Percentiles rank a stretch among this genome's conserved stretches.
phyloP scores from a whole-genome alignment of 2,329 filamentous ascomycete genomes.

The Botryotinia narcissicola region DNA sequence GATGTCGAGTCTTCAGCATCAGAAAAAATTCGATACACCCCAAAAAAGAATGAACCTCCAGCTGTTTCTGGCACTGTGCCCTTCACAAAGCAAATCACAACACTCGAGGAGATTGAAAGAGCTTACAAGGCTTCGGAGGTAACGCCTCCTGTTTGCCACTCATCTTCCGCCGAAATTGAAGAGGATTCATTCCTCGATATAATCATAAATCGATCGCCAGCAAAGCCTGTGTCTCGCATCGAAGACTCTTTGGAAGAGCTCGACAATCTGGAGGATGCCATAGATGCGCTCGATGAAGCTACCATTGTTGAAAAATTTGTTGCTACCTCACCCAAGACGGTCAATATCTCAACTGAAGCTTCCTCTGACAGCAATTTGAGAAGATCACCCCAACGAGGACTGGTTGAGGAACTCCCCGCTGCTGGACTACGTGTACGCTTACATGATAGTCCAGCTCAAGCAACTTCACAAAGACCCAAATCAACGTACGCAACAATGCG shows the following conservation, averaged over 20 bases:
- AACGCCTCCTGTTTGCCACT: constrained; percentile 3
- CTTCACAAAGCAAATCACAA: constrained; percentile 27
- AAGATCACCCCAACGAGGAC: neutral
- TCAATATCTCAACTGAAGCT: constrained; percentile 6
- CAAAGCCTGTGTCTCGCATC: constrained; percentile 47
- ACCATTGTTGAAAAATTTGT: constrained; percentile 31
- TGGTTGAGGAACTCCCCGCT: neutral
- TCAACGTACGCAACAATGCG: constrained; percentile 44
- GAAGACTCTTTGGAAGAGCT: constrained; percentile 64
- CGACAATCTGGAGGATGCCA: constrained; percentile 59
- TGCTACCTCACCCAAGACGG: constrained; percentile 10
- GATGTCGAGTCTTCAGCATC: neutral
- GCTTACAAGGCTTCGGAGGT: constrained; percentile 18
- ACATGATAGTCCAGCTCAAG: neutral
- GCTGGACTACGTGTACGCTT: constrained; percentile 1
- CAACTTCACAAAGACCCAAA: constrained; percentile 36
- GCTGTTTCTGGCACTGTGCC: neutral
- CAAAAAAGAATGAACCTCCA: neutral
- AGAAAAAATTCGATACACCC: neutral
- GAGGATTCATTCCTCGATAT: constrained; percentile 41
- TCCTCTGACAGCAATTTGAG: constrained; percentile 1
- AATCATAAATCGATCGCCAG: constrained; percentile 41
- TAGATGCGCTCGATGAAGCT: constrained; percentile 45
- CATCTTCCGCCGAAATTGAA: constrained; percentile 21
- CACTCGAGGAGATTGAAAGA: constrained; percentile 35